Percentiles rank a stretch among this genome's conserved stretches.
Evolutionary conservation across 169 alveolate species (phyloP).

Genomic region (Plasmodium chabaudi): DNA sequence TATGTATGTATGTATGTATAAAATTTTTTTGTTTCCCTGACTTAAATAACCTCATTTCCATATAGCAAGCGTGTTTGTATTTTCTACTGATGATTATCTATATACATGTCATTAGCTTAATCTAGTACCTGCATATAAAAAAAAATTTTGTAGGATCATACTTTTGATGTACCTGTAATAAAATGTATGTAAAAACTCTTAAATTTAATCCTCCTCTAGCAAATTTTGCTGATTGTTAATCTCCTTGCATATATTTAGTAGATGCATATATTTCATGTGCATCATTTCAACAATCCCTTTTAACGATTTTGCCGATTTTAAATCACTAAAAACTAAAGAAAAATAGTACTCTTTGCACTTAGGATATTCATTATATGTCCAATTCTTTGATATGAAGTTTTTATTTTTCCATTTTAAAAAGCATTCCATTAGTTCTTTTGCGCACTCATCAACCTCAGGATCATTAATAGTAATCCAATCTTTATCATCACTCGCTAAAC

Average conservation of each 20-base stretch:
- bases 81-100: too few species aligned
- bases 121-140: too few species aligned
- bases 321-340: constrained; percentile 73
- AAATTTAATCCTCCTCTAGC: not conserved
- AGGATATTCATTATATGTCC: constrained; percentile 72
- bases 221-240: constrained; percentile 8
- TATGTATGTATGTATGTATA: too few species aligned
- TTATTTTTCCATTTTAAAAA: constrained; percentile 74
- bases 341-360: constrained; percentile 68
- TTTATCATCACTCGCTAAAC: constrained; percentile 7
- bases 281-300: constrained; percentile 74
- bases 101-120: too few species aligned
- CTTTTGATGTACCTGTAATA: too few species aligned
- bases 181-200: too few species aligned
- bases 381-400: constrained; percentile 72
- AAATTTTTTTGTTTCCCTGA: too few species aligned
- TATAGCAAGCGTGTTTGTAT: too few species aligned
- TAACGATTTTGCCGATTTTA: constrained; percentile 64
- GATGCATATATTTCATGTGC: constrained; percentile 75
- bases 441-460: constrained; percentile 77
- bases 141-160: too few species aligned
- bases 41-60: too few species aligned
- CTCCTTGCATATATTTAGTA: constrained; percentile 60
- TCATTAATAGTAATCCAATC: constrained; percentile 76
- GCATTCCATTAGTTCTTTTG: constrained; percentile 74